Evolutionary conservation across 78 protist species (phyloP).

Genomic region (Tieghemostelium lacteum): DNA sequence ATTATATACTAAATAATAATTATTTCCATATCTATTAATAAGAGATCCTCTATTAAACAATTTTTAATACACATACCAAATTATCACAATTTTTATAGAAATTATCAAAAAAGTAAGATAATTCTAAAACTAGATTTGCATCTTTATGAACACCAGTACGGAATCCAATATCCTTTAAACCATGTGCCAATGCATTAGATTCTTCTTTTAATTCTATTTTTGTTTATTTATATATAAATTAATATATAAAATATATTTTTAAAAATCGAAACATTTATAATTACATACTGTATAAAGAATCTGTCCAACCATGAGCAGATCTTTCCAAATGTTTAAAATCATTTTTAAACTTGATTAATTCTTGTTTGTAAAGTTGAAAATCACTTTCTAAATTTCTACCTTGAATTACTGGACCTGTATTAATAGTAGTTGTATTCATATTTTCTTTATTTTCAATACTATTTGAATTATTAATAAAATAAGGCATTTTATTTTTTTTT

Average conservation of each 20-base stretch:
- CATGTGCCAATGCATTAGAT: slow-evolving; percentile 9
- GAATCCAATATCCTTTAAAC: neutral
- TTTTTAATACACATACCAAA: neutral
- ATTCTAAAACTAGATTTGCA: neutral
- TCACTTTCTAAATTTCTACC: no score
- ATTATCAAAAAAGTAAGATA: neutral
- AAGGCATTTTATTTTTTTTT: no score
- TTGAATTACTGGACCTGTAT: neutral
- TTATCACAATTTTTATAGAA: neutral
- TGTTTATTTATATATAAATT: no score
- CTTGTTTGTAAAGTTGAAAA: neutral
- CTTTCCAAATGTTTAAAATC: slow-evolving; percentile 17
- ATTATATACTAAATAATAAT: neutral
- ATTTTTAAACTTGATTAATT: neutral
- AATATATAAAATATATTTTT: no score
- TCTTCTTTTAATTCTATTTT: neutral
- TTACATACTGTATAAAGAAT: slow-evolving; percentile 3
- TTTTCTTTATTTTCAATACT: neutral
- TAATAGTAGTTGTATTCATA: neutral
- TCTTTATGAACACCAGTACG: neutral
- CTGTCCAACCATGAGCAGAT: slow-evolving; percentile 12
- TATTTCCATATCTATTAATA: neutral
- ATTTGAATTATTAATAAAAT: neutral
- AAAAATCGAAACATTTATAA: no score
- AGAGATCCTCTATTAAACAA: neutral